These are phyloP conservation scores for Candida adriatica DNA, from an alignment of 805 yeast genomes.

Conservation along the genomic window DNA sequence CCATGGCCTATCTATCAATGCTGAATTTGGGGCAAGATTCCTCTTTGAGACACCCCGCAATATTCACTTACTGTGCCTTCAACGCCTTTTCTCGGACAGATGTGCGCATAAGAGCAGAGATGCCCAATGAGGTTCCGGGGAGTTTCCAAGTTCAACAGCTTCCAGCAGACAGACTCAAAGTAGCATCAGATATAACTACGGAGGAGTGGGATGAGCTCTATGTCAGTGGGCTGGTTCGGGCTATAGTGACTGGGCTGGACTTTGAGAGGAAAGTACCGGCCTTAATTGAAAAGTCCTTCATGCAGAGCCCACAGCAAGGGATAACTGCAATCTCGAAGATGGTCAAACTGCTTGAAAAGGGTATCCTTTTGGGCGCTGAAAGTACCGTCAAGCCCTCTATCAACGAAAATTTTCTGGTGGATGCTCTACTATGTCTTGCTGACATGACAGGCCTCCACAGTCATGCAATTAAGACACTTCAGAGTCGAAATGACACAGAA, in stretches of 20 bases:
- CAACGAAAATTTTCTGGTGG: conserved; percentile 61
- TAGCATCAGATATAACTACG: conserved; percentile 26
- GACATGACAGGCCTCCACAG: conserved; percentile 32
- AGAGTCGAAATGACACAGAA: conserved; percentile 20
- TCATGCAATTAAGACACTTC: conserved; percentile 34
- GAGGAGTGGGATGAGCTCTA: conserved; percentile 55
- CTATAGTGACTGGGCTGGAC: conserved; percentile 45
- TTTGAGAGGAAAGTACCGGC: conserved; percentile 53
- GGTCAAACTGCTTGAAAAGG: conserved; percentile 27
- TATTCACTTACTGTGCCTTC: conserved; percentile 54
- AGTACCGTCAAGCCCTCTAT: conserved; percentile 61
- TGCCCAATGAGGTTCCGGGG: conserved; percentile 39
- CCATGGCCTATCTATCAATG: conserved; percentile 40
- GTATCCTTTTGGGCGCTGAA: conserved; percentile 60
- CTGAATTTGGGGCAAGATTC: conserved; percentile 21
- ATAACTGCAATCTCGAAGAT: conserved; percentile 11
- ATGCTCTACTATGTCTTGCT: conserved; percentile 50
- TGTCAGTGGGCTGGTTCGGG: conserved; percentile 51
- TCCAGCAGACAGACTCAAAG: conserved; percentile 31
- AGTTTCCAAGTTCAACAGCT: conserved; percentile 25
- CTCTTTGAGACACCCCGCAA: conserved; percentile 21
- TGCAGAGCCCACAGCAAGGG: conserved; percentile 10
- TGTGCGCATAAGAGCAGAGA: conserved; percentile 55
- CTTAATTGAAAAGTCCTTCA: conserved; percentile 41
- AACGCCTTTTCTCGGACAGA: conserved; percentile 69